Evolutionary conservation across 2,329 filamentous ascomycete genomes (phyloP).

Genomic region (Cladosporium sp.): DNA sequence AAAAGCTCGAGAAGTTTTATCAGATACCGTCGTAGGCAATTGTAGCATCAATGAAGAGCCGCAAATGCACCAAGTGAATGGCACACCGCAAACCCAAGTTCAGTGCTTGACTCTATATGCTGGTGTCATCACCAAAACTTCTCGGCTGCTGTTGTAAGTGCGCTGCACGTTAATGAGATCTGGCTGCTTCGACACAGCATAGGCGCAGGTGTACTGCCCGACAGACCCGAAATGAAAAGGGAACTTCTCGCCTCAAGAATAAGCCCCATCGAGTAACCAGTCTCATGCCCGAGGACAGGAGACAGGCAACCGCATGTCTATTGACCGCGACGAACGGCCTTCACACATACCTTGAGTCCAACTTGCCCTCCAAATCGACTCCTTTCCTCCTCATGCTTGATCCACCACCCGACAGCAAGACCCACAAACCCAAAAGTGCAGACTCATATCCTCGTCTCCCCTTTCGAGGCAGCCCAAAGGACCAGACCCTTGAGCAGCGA

Average conservation of each 20-base stretch:
- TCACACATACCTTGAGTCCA: slow-evolving; percentile 48
- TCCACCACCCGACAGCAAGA: slow-evolving; percentile 31
- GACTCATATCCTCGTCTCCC: slow-evolving; percentile 87
- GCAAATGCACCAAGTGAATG: slow-evolving; percentile 41
- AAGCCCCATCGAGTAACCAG: slow-evolving; percentile 99
- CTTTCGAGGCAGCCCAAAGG: slow-evolving; percentile 26
- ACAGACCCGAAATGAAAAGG: slow-evolving; percentile 43
- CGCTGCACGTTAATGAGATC: slow-evolving; percentile 42
- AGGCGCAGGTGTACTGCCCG: slow-evolving; percentile 30
- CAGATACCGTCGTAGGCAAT: slow-evolving; percentile 46
- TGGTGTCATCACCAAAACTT: slow-evolving; percentile 78
- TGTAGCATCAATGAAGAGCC: slow-evolving; percentile 30
- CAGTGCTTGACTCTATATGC: slow-evolving; percentile 99
- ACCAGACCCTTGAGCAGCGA: slow-evolving; percentile 45
- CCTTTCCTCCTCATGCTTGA: slow-evolving; percentile 33
- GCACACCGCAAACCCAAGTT: slow-evolving; percentile 47
- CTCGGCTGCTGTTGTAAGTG: slow-evolving; percentile 17
- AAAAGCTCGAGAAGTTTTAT: slow-evolving; percentile 31
- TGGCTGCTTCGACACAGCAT: slow-evolving; percentile 67
- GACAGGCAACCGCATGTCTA: slow-evolving; percentile 95
- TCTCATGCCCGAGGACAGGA: slow-evolving; percentile 17
- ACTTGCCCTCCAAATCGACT: slow-evolving; percentile 33
- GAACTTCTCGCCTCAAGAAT: slow-evolving; percentile 98
- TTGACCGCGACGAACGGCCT: slow-evolving; percentile 84
- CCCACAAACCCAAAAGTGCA: slow-evolving; percentile 45